Evolutionary conservation across 1,284 basidiomycete species (phyloP).

Genomic region (Apiotrichum siamense): DNA sequence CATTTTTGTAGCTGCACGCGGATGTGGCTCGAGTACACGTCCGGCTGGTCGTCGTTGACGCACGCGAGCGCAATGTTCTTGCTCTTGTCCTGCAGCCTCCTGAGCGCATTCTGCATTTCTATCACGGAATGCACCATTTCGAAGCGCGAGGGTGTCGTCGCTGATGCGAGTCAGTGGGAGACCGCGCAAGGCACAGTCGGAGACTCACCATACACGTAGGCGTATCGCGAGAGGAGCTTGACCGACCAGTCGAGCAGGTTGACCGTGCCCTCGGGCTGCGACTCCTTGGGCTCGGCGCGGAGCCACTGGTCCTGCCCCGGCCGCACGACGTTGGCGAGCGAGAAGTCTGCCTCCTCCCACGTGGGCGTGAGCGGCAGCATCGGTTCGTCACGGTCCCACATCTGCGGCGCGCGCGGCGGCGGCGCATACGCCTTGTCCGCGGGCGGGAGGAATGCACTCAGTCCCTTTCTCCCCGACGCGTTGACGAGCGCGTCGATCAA

Average conservation of each 20-base stretch:
- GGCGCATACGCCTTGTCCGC: conserved; percentile 16
- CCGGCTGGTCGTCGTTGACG: conserved; percentile 40
- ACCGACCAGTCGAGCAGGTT: conserved; percentile 30
- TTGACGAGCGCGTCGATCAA: conserved; percentile 36
- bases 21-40: conserved; percentile 5
- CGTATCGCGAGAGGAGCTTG: conserved; percentile 38
- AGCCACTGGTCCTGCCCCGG: conserved; percentile 33
- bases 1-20: conserved; percentile 14
- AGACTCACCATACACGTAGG: conserved; percentile 31
- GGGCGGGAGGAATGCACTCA: conserved; percentile 41
- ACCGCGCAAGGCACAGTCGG: not conserved
- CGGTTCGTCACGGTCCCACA: conserved; percentile 30
- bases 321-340: conserved; percentile 21
- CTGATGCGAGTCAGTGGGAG: conserved; percentile 2
- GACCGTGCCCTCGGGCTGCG: conserved; percentile 20
- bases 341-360: conserved; percentile 29
- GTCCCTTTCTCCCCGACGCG: conserved; percentile 35
- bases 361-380: conserved; percentile 26
- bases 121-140: conserved; percentile 17
- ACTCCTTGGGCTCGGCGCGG: conserved; percentile 3
- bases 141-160: conserved; percentile 25
- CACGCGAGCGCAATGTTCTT: conserved; percentile 27
- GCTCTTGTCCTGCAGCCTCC: conserved; percentile 8
- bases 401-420: not conserved
- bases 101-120: conserved; percentile 17